phyloP scores from a whole-genome alignment of 2,329 filamentous ascomycete genomes.

The Penicillium rolfsii region DNA sequence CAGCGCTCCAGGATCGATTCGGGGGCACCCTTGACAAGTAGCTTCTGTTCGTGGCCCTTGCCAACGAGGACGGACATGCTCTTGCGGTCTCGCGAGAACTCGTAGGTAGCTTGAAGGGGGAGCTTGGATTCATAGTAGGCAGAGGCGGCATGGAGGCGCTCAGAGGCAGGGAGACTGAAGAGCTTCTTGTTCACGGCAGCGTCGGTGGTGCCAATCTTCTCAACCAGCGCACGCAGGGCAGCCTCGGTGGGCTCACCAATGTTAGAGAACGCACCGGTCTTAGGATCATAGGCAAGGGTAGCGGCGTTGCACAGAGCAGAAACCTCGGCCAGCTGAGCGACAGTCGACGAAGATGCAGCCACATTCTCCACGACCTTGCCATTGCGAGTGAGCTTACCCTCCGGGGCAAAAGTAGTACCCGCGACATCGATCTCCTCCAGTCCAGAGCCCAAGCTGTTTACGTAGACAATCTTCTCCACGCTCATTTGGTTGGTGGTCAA shows the following conservation, averaged over 20 bases:
- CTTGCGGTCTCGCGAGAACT: slow-evolving; percentile 97
- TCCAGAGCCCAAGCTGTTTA: slow-evolving; percentile 71
- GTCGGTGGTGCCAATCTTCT: slow-evolving; percentile 89
- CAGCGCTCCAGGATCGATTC: slow-evolving; percentile 94
- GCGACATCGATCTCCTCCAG: slow-evolving; percentile 87
- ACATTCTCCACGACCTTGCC: slow-evolving; percentile 72
- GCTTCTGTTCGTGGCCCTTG: slow-evolving; percentile 69
- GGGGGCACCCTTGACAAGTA: slow-evolving; percentile 94
- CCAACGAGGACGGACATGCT: slow-evolving; percentile 97
- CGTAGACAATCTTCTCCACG: slow-evolving; percentile 86
- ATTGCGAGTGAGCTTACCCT: slow-evolving; percentile 70
- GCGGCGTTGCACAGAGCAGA: slow-evolving; percentile 86
- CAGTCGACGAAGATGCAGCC: slow-evolving; percentile 71
- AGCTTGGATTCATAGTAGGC: slow-evolving; percentile 78
- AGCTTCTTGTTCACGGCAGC: slow-evolving; percentile 59
- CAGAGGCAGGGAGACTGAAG: slow-evolving; percentile 52
- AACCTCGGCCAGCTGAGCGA: slow-evolving; percentile 75
- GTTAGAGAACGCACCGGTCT: slow-evolving; percentile 73
- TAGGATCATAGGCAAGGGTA: slow-evolving; percentile 77
- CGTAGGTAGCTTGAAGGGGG: slow-evolving; percentile 80
- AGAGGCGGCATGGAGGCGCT: slow-evolving; percentile 80
- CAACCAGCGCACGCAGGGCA: slow-evolving; percentile 83
- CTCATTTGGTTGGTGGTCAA: slow-evolving; percentile 99
- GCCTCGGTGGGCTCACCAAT: slow-evolving; percentile 96
- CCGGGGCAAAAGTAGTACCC: slow-evolving; percentile 88